Conservation (phyloP, 129 eudicot species). For the Centaurea solstitialis region DNA sequence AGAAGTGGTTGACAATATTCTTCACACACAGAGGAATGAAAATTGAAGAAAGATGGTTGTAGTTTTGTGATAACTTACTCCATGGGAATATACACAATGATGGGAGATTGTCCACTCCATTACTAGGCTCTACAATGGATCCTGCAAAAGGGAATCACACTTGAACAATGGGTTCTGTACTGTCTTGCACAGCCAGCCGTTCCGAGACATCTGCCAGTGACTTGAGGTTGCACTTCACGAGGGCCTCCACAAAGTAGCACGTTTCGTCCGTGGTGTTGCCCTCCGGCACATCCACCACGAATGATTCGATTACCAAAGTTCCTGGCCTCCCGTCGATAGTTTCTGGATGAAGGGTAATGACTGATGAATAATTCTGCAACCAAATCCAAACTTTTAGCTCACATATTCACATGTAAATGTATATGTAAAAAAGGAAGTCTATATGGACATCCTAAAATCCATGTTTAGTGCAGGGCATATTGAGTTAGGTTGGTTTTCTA, state of each 20-base stretch:
- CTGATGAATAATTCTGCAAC: constrained; percentile 80
- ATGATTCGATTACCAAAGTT: constrained; percentile 87
- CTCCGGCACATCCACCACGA: constrained; percentile 90
- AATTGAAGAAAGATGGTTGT: neutral
- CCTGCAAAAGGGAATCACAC: constrained; percentile 13
- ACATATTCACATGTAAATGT: neutral
- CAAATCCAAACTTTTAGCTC: too few species aligned
- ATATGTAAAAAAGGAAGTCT: neutral
- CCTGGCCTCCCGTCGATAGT: constrained; percentile 80
- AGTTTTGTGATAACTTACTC: neutral
- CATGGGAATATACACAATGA: neutral
- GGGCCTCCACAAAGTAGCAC: constrained; percentile 88
- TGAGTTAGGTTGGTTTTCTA: neutral
- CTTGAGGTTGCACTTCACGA: constrained; percentile 90
- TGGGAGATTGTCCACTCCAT: neutral
- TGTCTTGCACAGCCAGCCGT: constrained; percentile 75
- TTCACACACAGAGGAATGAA: neutral
- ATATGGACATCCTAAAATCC: neutral
- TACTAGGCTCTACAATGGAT: neutral
- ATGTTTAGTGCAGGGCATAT: neutral
- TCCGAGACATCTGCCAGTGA: constrained; percentile 93
- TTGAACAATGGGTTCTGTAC: constrained; percentile 49
- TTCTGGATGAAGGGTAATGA: constrained; percentile 89
- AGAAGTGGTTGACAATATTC: neutral
- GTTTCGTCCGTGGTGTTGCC: constrained; percentile 94